phyloP scores from a whole-genome alignment of 371 early-diverging fungal genomes.

The Mortierella sp. region DNA sequence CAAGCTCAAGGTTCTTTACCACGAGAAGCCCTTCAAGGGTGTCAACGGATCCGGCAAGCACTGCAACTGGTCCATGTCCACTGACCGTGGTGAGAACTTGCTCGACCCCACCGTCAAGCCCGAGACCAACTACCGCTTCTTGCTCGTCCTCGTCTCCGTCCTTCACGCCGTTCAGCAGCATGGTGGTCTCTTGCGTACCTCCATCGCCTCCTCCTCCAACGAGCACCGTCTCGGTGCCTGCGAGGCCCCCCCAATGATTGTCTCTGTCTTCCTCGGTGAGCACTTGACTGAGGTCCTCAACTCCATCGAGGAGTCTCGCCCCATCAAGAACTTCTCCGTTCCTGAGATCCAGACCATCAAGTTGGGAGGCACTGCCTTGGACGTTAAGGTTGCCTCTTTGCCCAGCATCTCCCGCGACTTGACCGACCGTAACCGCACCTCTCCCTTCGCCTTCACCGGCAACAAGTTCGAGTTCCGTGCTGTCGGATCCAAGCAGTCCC shows the following conservation, averaged over 20 bases:
- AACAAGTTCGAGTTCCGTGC: slow-evolving; percentile 99
- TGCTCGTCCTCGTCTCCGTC: slow-evolving; percentile 80
- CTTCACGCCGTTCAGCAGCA: slow-evolving; percentile 93
- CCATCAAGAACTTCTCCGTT: slow-evolving; percentile 84
- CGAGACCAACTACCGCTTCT: slow-evolving; percentile 85
- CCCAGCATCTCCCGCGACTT: slow-evolving; percentile 95
- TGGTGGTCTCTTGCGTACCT: slow-evolving; percentile 88
- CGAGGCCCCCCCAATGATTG: slow-evolving; percentile 64
- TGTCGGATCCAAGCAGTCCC: slow-evolving; percentile 97
- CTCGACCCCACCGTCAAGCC: slow-evolving; percentile 94
- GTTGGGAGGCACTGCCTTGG: slow-evolving; percentile 94
- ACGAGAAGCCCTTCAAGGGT: slow-evolving; percentile 99
- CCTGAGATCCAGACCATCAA: slow-evolving; percentile 90
- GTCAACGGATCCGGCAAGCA: slow-evolving; percentile 69
- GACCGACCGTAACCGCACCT: slow-evolving; percentile 99
- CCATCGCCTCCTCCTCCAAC: slow-evolving; percentile 94
- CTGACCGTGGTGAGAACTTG: slow-evolving; percentile 95
- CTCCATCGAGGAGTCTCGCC: slow-evolving; percentile 88
- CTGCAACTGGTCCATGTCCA: slow-evolving; percentile 98
- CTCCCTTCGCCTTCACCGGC: slow-evolving; percentile 98
- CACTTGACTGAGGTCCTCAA: slow-evolving; percentile 94
- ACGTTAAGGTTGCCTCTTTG: slow-evolving; percentile 93
- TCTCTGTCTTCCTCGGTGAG: slow-evolving; percentile 96
- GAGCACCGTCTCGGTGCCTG: slow-evolving; percentile 98
- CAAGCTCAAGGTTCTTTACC: slow-evolving; percentile 96